Percentiles rank a stretch among this genome's conserved stretches.
Evolutionary conservation across 345 rosid species (phyloP).

Genomic region (Excoecaria cochinchinensis): DNA sequence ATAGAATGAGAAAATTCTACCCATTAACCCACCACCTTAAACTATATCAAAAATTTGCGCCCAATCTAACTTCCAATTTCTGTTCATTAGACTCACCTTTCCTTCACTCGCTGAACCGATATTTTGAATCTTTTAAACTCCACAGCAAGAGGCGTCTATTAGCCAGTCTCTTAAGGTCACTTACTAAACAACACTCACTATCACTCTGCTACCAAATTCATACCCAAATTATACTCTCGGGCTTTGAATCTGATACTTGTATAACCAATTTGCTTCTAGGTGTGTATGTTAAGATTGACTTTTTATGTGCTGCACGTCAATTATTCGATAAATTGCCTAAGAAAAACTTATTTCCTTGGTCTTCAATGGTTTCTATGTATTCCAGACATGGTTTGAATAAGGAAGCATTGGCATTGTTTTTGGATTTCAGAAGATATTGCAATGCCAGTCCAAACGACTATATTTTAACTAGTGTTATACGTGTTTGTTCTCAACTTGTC

Average conservation of each 20-base stretch:
- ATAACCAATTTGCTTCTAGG: constrained; percentile 47
- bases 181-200: constrained; percentile 22
- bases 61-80: constrained; percentile 2
- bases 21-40: not conserved
- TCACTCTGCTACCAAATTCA: constrained; percentile 38
- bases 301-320: constrained; percentile 34
- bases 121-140: constrained; percentile 18
- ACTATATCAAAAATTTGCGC: not conserved
- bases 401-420: constrained; percentile 46
- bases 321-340: constrained; percentile 59
- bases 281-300: constrained; percentile 24
- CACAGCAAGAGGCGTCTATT: constrained; percentile 35
- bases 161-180: constrained; percentile 42
- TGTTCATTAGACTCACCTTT: constrained; percentile 17
- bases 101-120: constrained; percentile 16
- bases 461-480: constrained; percentile 62
- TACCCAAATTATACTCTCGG: constrained; percentile 44
- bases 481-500: constrained; percentile 47
- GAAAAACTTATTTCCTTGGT: constrained; percentile 70
- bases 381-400: constrained; percentile 38
- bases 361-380: constrained; percentile 68
- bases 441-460: constrained; percentile 48
- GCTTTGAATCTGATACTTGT: constrained; percentile 41
- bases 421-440: constrained; percentile 42
- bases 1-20: constrained; percentile 8